Base-by-base conservation (phyloP, 2,329 filamentous ascomycete species). In the Hypoxylon sp. region DNA sequence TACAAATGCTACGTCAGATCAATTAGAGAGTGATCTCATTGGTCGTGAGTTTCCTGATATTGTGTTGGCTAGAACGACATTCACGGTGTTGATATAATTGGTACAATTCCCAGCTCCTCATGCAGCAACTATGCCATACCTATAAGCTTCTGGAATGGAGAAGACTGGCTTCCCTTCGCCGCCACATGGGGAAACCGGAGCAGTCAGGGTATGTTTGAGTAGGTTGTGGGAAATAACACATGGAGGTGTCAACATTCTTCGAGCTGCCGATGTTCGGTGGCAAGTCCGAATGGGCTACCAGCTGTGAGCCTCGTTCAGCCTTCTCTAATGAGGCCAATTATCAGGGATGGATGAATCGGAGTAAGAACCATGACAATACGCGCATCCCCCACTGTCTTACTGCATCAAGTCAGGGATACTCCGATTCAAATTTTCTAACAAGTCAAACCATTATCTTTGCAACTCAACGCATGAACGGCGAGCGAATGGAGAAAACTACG, bases 261-360 rank as follows among this genome's bases (percentile, higher is more conserved):
- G 20, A 28, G 7, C 22, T 28, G 2, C 20, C 15, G 22, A 28
- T 47, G 44, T 47, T 26, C 44, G 44, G 22, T 30, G 22, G 44
- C 22, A 17, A 47, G 22, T 47, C 44, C 22, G 22, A 24, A n/a
- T 4, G 8, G 44, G 15, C 37, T 6, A 5, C n/a, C 44, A 24
- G 22, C 44, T 47, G 20, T 28, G 6, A 47, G 41, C 41, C 44
- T 47, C 44, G 22, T 47, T 41, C 44, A 47, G 44, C 44, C 44
- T 47, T 47, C 44, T 24, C 44, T 24, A 13, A 47, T 47, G 44
- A 13, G 44, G 22, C 44, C 44, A 47, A 47, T 47, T 6, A 28
- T 47, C n/a, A 10, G 44, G 44, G 8, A 15, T 28, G 26, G 22
- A 13, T 47, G 44, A 24, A 47, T 47, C 44, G 44, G 44, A 47